Percentiles rank a stretch among this genome's conserved stretches.
phyloP scores from a whole-genome alignment of 1,284 basidiomycete genomes.

The Mycena sp. region DNA sequence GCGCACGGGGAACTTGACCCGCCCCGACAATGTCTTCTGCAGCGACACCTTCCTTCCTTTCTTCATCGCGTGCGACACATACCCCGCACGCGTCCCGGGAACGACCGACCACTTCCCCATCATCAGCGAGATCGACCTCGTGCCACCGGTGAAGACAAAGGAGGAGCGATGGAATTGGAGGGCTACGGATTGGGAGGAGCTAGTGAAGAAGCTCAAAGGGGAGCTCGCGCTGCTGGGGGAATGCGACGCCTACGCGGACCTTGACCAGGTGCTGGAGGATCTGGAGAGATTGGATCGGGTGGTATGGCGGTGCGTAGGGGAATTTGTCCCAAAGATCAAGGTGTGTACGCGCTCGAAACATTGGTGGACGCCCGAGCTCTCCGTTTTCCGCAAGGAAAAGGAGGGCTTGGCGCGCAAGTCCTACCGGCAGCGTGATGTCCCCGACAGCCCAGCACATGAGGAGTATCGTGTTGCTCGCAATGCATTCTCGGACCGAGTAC shows the following conservation, averaged over 20 bases:
- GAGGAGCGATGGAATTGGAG: conserved; percentile 35
- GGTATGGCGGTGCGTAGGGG: not conserved
- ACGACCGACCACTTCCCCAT: conserved; percentile 19
- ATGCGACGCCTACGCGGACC: not conserved
- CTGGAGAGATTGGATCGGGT: not conserved
- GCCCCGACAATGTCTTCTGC: conserved; percentile 48
- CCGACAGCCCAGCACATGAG: not conserved
- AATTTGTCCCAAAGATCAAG: not conserved
- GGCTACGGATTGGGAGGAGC: not conserved
- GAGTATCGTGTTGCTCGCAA: not conserved
- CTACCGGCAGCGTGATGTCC: not conserved
- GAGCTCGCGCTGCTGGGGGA: not conserved
- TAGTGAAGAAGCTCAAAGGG: not conserved
- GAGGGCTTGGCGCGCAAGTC: not conserved
- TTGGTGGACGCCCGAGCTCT: not conserved
- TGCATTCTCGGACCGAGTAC: not conserved
- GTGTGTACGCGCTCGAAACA: conserved; percentile 1
- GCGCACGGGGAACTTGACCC: conserved; percentile 40
- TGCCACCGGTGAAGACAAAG: not conserved
- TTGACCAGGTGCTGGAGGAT: not conserved
- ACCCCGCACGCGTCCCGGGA: not conserved
- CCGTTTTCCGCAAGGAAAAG: not conserved
- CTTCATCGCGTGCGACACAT: conserved; percentile 26
- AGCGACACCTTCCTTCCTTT: conserved; percentile 14
- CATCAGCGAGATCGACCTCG: conserved; percentile 5